A percentile compares a stretch with the other conserved stretches of the same genome.
These are phyloP conservation scores for Betula pendula DNA, from an alignment of 306 rosid species.

Conservation along the genomic window DNA sequence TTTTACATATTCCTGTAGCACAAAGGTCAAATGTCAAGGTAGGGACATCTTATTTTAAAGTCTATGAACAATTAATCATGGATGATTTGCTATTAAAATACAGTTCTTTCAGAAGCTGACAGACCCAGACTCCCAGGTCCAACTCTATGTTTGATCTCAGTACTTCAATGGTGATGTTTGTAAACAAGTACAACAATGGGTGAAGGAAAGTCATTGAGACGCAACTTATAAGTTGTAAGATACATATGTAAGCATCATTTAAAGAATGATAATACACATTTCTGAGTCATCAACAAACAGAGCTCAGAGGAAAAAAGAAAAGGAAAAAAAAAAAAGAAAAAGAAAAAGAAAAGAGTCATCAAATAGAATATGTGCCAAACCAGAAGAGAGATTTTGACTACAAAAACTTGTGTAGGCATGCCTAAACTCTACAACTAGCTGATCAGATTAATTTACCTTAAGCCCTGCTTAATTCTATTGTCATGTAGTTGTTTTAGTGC, in stretches of 20 bases:
- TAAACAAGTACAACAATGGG: not conserved
- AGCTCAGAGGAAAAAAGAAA: no score
- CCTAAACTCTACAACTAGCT: conserved; percentile 1
- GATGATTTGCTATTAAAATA: not conserved
- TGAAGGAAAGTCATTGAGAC: not conserved
- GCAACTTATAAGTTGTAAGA: not conserved
- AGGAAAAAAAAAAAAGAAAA: no score
- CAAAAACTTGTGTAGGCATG: not conserved
- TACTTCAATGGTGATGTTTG: not conserved
- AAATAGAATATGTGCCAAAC: not conserved
- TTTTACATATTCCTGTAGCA: conserved; percentile 85
- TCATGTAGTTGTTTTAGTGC: conserved; percentile 8
- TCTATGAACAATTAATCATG: not conserved
- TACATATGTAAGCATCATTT: conserved; percentile 3
- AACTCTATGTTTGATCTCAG: conserved; percentile 6
- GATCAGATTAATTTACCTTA: not conserved
- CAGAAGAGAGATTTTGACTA: not conserved
- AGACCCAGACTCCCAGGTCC: not conserved
- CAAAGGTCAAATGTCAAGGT: conserved; percentile 1
- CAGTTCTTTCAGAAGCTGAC: not conserved
- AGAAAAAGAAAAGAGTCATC: not conserved
- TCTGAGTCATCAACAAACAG: not conserved
- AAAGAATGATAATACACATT: not conserved
- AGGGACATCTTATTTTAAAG: no score
- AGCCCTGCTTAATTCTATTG: not conserved